Conservation (phyloP, 106 monocot genomes). For the Alisma plantagoaquatica region DNA sequence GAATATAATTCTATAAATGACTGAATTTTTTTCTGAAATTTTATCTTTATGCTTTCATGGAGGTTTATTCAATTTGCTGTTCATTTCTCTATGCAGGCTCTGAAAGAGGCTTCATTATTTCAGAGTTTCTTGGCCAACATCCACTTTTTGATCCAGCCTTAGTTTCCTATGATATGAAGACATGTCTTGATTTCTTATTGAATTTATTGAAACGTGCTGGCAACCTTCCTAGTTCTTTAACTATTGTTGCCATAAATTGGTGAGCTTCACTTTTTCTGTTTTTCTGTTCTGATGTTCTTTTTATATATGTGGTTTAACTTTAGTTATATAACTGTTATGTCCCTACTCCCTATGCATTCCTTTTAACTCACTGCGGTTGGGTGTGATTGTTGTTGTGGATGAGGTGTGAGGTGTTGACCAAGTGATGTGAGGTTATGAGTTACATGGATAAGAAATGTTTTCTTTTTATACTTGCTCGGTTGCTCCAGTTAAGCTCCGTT, state of each 20-base stretch:
- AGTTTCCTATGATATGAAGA: constrained; percentile 45
- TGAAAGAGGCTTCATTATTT: constrained; percentile 28
- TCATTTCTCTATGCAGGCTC: constrained; percentile 31
- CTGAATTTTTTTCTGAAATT: neutral
- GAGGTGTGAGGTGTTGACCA: too few species aligned
- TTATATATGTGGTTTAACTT: neutral
- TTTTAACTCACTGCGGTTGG: neutral
- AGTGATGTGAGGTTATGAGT: too few species aligned
- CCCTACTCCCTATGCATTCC: neutral
- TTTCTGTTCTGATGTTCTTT: too few species aligned
- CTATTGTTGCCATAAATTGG: constrained; percentile 57
- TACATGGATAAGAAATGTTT: neutral
- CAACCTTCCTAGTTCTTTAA: constrained; percentile 34
- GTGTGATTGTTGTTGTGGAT: too few species aligned
- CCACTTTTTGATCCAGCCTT: constrained; percentile 33
- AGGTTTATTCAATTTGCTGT: neutral
- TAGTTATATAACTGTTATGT: neutral
- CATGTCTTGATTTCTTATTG: constrained; percentile 45
- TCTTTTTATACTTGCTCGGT: neutral
- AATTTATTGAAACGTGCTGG: constrained; percentile 45
- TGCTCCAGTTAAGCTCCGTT: too few species aligned
- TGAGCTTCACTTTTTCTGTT: constrained; percentile 11
- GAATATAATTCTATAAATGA: too few species aligned
- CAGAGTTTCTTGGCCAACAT: constrained; percentile 38
- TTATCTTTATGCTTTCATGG: neutral